Base-by-base conservation (phyloP, 2,329 filamentous ascomycete species). In the Colletotrichum sp. region DNA sequence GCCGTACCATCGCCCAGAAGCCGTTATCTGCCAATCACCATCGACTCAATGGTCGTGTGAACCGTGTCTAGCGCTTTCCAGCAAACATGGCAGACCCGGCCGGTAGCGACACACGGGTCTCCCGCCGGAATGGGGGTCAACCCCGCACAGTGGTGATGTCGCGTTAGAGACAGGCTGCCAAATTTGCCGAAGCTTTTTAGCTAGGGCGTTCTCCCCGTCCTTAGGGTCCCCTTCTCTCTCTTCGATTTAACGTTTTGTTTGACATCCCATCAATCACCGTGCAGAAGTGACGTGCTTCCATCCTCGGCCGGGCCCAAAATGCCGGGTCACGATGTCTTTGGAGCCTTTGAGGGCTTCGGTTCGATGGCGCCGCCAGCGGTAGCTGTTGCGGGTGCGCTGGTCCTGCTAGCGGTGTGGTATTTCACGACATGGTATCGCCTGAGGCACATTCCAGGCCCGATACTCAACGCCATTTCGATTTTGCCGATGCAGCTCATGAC, bases 391-490 rank as follows among this genome's bases (percentile, higher is more conserved):
- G n/a, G 52, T 9, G 28, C 30, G 8, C 9, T 75, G 5, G 28
- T 24, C 3, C 16, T 64, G 26, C 4, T 67, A 2, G 24, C 55
- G 5, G 15, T 32, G 24, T 75, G 73, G 73, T 75, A 72, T 24
- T 52, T 64, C 2, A 24, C 0, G 2, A 72, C 73, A 2, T 84
- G 82, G 82, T 78, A 81, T 48, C 81, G 81, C 18, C 78, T 85
- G 24, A 82, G 80, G 2, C 81, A 84, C 58, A 71, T 84, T 13
- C 83, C 82, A 0, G 83, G 83, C 0, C 83, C 83, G 0, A 81
- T 82, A 24, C 78, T 80, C 64, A 81, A 81, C 15, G 78, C 79
- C 5, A 76, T 84, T 52, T 83, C 82, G 30, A 82, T 83, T 28
- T 76, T 77, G 10, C 83, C 82, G 76, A 80, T 84, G 72, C 76